A percentile compares a stretch with the other conserved stretches of the same genome.
These are phyloP conservation scores for Fusarium neocosmosporiellum DNA, from an alignment of 2,329 filamentous ascomycete genomes.

Conservation along the genomic window DNA sequence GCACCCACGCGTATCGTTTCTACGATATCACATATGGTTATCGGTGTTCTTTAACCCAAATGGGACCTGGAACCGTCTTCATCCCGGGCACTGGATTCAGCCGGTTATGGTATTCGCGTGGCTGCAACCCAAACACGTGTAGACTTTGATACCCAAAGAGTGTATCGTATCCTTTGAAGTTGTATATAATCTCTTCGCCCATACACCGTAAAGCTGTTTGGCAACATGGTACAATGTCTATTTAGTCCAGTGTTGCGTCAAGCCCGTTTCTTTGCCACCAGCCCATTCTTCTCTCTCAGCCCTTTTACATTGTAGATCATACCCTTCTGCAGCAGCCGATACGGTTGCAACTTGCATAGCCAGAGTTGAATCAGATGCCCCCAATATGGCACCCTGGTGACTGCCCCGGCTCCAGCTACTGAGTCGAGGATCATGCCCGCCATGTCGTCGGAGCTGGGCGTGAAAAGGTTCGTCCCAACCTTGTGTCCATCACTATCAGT, in stretches of 20 bases:
- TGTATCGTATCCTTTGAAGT: not conserved
- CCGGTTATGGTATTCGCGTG: not conserved
- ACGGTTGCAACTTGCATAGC: not conserved
- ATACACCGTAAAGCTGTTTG: not conserved
- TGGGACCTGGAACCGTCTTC: not conserved
- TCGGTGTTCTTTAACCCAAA: not conserved
- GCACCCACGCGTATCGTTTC: not conserved
- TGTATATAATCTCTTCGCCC: not conserved
- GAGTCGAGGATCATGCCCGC: not conserved
- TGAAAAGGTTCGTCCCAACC: slow-evolving; percentile 4
- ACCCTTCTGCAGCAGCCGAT: not conserved
- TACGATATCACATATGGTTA: not conserved
- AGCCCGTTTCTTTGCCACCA: not conserved
- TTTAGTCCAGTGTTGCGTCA: not conserved
- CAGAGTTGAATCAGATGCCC: not conserved
- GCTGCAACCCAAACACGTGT: not conserved
- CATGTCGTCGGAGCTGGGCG: not conserved
- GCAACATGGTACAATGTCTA: not conserved
- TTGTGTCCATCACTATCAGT: slow-evolving; percentile 5
- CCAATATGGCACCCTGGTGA: not conserved
- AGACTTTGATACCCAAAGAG: not conserved
- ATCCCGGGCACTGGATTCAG: not conserved
- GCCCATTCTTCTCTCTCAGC: slow-evolving; percentile 2
- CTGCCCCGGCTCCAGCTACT: not conserved
- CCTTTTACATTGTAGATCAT: not conserved